Percentiles rank a stretch among this genome's conserved stretches.
These are phyloP conservation scores for Ceratocystis papillata DNA, from an alignment of 2,329 filamentous ascomycete genomes.

Conservation along the genomic window DNA sequence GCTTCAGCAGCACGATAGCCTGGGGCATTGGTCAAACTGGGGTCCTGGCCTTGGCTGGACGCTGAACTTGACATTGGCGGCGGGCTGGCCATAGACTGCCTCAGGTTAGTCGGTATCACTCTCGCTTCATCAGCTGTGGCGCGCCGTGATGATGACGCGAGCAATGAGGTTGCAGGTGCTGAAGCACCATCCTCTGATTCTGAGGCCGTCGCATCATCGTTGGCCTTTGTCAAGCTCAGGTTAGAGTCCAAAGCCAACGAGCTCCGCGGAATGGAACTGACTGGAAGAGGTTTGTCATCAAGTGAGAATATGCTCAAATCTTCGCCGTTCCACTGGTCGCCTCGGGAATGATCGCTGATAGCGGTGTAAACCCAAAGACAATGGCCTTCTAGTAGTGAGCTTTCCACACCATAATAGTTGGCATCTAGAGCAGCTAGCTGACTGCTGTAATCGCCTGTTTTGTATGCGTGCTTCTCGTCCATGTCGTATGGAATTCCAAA, in stretches of 20 bases:
- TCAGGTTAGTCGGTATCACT: conserved; percentile 66
- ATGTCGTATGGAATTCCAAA: conserved; percentile 98
- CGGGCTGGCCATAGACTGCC: conserved; percentile 56
- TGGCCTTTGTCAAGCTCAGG: conserved; percentile 16
- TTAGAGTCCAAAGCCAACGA: conserved; percentile 22
- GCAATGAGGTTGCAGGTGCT: neutral
- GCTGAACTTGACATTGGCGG: conserved; percentile 48
- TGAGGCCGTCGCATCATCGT: neutral
- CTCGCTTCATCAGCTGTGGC: conserved; percentile 39
- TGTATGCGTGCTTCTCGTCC: conserved; percentile 93
- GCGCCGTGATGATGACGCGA: neutral
- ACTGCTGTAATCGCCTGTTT: conserved; percentile 87
- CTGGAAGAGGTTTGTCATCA: conserved; percentile 60
- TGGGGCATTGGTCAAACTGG: conserved; percentile 50
- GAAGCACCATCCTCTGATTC: neutral
- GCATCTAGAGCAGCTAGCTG: conserved; percentile 90
- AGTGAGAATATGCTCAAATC: conserved; percentile 81
- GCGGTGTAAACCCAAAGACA: conserved; percentile 80
- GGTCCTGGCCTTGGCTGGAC: conserved; percentile 33
- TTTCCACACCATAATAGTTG: conserved; percentile 87
- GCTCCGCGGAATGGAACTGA: conserved; percentile 37
- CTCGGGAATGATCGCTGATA: conserved; percentile 75
- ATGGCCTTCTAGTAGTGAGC: conserved; percentile 70
- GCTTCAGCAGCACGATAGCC: conserved; percentile 88
- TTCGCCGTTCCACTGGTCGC: conserved; percentile 96